phyloP scores from a whole-genome alignment of 495 filamentous ascomycete species.

The Beverwykella pulmonaria region DNA sequence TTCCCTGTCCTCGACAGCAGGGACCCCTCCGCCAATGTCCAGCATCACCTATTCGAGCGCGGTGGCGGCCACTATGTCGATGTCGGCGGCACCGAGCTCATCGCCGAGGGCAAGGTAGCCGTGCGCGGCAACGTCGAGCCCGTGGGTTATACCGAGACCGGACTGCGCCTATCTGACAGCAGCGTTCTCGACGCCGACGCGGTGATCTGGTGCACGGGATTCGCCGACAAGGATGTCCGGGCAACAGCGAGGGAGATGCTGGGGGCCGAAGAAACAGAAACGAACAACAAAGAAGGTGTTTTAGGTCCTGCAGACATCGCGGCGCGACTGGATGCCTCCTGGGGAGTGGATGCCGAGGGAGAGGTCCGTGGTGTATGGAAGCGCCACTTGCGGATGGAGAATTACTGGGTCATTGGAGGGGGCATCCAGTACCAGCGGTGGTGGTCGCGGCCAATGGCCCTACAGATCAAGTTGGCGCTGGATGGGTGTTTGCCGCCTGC shows the following conservation, averaged over 20 bases:
- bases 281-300: not conserved
- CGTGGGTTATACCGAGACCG: conserved; percentile 36
- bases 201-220: conserved; percentile 48
- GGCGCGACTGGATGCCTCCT: conserved; percentile 40
- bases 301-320: conserved; percentile 37
- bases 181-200: conserved; percentile 41
- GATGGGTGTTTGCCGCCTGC: not conserved
- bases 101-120: conserved; percentile 29
- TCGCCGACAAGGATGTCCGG: conserved; percentile 38
- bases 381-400: conserved; percentile 39
- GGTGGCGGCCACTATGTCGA: conserved; percentile 79
- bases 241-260: conserved; percentile 28
- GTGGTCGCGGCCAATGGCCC: conserved; percentile 38
- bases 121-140: conserved; percentile 36
- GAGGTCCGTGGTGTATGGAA: conserved; percentile 46
- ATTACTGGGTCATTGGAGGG: conserved; percentile 44
- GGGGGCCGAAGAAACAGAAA: conserved; percentile 12
- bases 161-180: conserved; percentile 41
- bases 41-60: conserved; percentile 55
- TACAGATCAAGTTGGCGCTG: conserved; percentile 47
- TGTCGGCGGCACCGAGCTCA: conserved; percentile 42
- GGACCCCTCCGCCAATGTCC: conserved; percentile 10
- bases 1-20: conserved; percentile 41
- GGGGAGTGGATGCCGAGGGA: conserved; percentile 43
- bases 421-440: conserved; percentile 40